Base-by-base conservation (phyloP, 1,284 basidiomycete species). In the Cryptococcus sp. region DNA sequence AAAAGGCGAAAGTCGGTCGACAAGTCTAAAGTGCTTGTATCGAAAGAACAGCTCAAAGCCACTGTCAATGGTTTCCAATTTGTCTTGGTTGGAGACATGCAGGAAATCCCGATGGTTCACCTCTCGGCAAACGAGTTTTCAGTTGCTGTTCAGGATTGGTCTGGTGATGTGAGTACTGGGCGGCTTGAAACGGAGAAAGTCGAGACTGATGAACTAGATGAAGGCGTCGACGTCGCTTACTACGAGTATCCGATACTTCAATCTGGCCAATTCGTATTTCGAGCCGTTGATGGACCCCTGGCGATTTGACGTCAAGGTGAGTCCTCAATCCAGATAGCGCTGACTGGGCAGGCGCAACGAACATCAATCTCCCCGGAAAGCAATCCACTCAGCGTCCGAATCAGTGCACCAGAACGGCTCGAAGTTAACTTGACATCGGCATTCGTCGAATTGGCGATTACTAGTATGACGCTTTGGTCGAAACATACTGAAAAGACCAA, bases 221-320 rank as follows among this genome's bases (percentile, higher is more conserved):
- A 85, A 86, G 69, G 85, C 89, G 9, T 85, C 84, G 3, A 88
- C 86, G 0, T 85, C 87, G 0, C 78, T 96, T 60, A 85, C 85
- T 18, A 85, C 84, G 2, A 84, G 86, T 50, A 87, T 98, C 69
- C 91, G 87, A 61, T 98, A 96, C 70, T 98, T 91, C 88, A 99
- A 99, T 75, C 77, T 98, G 50, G 86, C 88, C 24, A 94, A 97
- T 69, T 98, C 96, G 45, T 92, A 98, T 69, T 99, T 96, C 91
- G 96, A 99, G 75, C 96, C 97, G n/a, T 77, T 99, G 48, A 89
- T 98, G 64, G 96, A 99, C 70, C 96, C 96, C 1, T 99, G 96
- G 94, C 87, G 83, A 22, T 88, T 97, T 62, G 84, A 86, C 25
- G 73, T 90, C 45, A 80, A 80, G 52, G 89, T 91, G 68, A 55